A percentile compares a stretch with the other conserved stretches of the same genome.
These are phyloP conservation scores for Kwoniella heveanensis DNA, from an alignment of 768 basidiomycete genomes.

Conservation along the genomic window DNA sequence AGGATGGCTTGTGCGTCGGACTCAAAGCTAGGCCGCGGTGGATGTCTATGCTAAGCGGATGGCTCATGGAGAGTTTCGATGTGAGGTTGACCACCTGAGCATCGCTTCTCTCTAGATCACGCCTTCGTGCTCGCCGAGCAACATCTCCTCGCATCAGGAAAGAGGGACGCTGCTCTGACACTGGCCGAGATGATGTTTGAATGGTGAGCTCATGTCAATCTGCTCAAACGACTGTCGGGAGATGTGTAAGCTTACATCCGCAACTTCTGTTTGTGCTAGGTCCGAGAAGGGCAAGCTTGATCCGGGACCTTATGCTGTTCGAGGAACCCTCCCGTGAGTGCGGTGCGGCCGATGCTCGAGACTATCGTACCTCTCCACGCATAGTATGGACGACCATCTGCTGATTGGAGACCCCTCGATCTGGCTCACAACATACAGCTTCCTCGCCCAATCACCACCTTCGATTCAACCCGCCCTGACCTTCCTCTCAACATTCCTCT, in stretches of 20 bases:
- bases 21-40: too few species aligned
- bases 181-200: conserved; percentile 84
- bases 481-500: conserved; percentile 81
- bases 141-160: conserved; percentile 81
- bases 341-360: background rate
- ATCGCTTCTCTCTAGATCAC: conserved; percentile 62
- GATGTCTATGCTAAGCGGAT: too few species aligned
- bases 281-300: conserved; percentile 57
- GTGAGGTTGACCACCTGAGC: background rate
- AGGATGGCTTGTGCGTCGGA: too few species aligned
- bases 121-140: conserved; percentile 73
- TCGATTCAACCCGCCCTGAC: conserved; percentile 90
- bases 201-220: conserved; percentile 61
- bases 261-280: conserved; percentile 24
- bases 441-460: conserved; percentile 72
- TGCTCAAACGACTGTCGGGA: background rate
- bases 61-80: too few species aligned
- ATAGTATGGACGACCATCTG: too few species aligned
- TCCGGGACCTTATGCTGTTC: conserved; percentile 76
- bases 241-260: background rate
- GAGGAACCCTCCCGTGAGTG: conserved; percentile 80
- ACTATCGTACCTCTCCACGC: too few species aligned
- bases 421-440: conserved; percentile 52
- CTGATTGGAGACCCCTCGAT: too few species aligned
- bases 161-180: conserved; percentile 81